Percentiles rank a stretch among this genome's conserved stretches.
These are phyloP conservation scores for Fusarium circinatum DNA, from an alignment of 2,329 filamentous ascomycete genomes.

Conservation along the genomic window DNA sequence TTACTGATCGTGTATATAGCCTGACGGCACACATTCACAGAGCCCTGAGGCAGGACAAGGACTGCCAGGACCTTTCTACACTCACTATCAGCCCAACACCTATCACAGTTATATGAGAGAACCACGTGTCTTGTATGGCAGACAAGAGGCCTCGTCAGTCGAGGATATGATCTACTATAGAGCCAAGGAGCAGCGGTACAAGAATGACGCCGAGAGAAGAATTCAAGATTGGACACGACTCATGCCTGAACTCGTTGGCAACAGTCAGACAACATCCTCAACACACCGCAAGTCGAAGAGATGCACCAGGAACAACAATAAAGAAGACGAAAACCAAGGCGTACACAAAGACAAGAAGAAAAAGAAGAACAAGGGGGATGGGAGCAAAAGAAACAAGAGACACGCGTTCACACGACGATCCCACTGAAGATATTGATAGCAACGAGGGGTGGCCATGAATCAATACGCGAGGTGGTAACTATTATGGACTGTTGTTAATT, in stretches of 20 bases:
- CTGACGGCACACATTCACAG: background rate
- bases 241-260: constrained; percentile 13
- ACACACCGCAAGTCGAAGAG: background rate
- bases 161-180: constrained; percentile 21
- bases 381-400: constrained; percentile 1
- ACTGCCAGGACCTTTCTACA: background rate
- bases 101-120: background rate
- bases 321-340: background rate
- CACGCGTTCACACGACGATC: background rate
- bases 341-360: background rate
- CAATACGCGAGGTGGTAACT: background rate
- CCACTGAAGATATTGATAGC: background rate
- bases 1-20: constrained; percentile 5
- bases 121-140: background rate
- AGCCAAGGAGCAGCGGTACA: constrained; percentile 15
- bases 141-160: background rate
- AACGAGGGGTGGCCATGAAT: background rate
- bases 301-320: background rate
- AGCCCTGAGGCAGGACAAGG: background rate
- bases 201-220: constrained; percentile 21
- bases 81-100: background rate
- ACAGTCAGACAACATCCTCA: background rate
- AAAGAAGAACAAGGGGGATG: background rate
- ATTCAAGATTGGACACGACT: constrained; percentile 28
- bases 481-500: background rate